A percentile compares a stretch with the other conserved stretches of the same genome.
phyloP scores from a whole-genome alignment of 2,329 filamentous ascomycete genomes.

The Talaromyces sp. region DNA sequence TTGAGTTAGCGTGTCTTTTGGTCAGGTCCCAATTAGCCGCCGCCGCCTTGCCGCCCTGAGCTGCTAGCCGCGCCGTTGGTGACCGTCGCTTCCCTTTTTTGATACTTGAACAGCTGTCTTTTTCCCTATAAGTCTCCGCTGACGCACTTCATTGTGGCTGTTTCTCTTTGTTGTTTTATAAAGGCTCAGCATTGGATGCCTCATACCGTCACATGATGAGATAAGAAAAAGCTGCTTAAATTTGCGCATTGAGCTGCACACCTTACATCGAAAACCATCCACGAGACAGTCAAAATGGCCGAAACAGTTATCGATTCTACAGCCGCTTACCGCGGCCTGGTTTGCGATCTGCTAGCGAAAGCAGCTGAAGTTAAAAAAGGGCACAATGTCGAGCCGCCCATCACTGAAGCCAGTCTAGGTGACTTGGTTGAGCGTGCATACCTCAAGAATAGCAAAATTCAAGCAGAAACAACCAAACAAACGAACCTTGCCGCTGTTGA shows the following conservation, averaged over 20 bases:
- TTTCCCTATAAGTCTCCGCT: background rate
- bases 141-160: background rate
- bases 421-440: constrained; percentile 45
- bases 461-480: constrained; percentile 45
- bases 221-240: background rate
- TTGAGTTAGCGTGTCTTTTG: constrained; percentile 21
- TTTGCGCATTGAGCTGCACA: constrained; percentile 3
- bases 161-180: background rate
- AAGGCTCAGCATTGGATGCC: background rate
- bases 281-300: constrained; percentile 16
- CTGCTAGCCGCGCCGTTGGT: constrained; percentile 23
- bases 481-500: constrained; percentile 68
- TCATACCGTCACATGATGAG: background rate
- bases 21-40: constrained; percentile 24
- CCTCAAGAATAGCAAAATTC: constrained; percentile 10
- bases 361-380: constrained; percentile 59
- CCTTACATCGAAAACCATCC: background rate
- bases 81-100: constrained; percentile 11
- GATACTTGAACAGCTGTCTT: background rate
- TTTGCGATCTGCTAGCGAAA: constrained; percentile 58
- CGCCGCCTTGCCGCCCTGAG: background rate
- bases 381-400: constrained; percentile 66
- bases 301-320: constrained; percentile 36
- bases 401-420: constrained; percentile 63
- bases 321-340: constrained; percentile 50